Percentiles rank a stretch among this genome's conserved stretches.
phyloP scores from a whole-genome alignment of 345 rosid species.

The Eutrema japonicum region DNA sequence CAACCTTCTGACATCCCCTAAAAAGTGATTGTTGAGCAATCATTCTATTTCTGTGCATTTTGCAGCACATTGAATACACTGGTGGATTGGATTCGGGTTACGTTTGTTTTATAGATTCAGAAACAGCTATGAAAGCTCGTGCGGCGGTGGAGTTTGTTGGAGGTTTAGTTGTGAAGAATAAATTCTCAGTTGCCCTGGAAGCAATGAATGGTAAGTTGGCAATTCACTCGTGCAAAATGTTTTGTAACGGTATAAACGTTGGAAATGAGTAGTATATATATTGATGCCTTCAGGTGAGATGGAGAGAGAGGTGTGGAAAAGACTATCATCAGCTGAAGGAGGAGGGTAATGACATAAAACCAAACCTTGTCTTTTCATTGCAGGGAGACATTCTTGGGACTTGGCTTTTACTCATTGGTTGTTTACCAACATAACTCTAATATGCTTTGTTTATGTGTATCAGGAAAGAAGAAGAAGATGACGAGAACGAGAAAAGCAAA shows the following conservation, averaged over 20 bases:
- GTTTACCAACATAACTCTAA: constrained; percentile 16
- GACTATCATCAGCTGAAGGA: constrained; percentile 26
- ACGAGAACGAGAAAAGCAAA: constrained; percentile 3
- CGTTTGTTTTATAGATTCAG: constrained; percentile 50
- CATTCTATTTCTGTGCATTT: constrained; percentile 7
- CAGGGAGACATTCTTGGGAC: not conserved
- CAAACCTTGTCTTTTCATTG: constrained; percentile 5
- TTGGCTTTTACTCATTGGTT: constrained; percentile 4
- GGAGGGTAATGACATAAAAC: constrained; percentile 27
- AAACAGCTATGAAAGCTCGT: constrained; percentile 58
- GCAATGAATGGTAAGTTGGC: constrained; percentile 53
- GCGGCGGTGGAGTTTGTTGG: constrained; percentile 51
- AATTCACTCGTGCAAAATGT: not conserved
- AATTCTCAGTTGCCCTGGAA: constrained; percentile 50
- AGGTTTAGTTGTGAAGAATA: constrained; percentile 51
- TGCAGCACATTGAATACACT: constrained; percentile 51
- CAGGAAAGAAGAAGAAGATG: constrained; percentile 28
- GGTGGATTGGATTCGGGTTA: constrained; percentile 52
- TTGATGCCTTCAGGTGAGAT: constrained; percentile 36
- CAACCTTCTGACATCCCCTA: constrained; percentile 7
- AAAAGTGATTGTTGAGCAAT: not conserved
- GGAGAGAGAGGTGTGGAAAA: constrained; percentile 38
- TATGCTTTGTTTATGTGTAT: constrained; percentile 17
- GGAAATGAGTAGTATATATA: not conserved
- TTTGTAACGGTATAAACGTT: constrained; percentile 6